Evolutionary conservation across 306 rosid species (phyloP).

Genomic region (Cicer cuneatum): DNA sequence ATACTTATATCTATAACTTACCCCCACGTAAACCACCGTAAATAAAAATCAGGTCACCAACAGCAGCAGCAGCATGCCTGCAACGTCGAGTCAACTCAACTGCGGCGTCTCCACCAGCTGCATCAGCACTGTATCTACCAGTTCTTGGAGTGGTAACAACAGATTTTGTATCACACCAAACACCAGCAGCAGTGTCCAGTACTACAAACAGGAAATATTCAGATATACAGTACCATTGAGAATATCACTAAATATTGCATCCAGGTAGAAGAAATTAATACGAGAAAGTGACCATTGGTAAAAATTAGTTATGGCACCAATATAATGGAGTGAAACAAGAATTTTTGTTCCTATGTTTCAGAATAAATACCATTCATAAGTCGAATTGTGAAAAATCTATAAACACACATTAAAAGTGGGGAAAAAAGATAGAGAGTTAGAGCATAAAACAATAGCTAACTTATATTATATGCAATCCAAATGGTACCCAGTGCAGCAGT

Average conservation of each 20-base stretch:
- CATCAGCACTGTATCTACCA: conserved; percentile 98
- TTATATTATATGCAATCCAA: conserved; percentile 32
- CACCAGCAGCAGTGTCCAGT: conserved; percentile 99
- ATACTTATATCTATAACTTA: conserved; percentile 48
- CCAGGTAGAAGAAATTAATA: conserved; percentile 26
- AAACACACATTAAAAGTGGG: not conserved
- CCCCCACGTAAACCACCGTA: conserved; percentile 99
- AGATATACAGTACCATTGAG: conserved; percentile 38
- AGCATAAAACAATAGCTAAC: conserved; percentile 19
- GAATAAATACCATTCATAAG: not conserved
- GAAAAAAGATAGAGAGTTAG: conserved; percentile 15
- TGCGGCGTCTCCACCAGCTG: conserved; percentile 99
- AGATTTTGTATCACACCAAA: conserved; percentile 98
- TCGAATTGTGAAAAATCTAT: not conserved
- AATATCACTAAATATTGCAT: conserved; percentile 21
- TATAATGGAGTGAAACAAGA: not conserved
- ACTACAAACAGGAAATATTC: conserved; percentile 54
- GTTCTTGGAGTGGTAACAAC: conserved; percentile 96
- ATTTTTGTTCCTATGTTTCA: conserved; percentile 11
- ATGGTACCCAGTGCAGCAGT: not conserved
- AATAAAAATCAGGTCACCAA: conserved; percentile 94
- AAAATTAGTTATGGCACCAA: conserved; percentile 16
- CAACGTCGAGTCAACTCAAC: conserved; percentile 98
- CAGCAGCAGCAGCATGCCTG: conserved; percentile 98
- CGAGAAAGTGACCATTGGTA: not conserved